Evolutionary conservation across 441 rosid species (phyloP).

Genomic region (Corymbia citriodora): DNA sequence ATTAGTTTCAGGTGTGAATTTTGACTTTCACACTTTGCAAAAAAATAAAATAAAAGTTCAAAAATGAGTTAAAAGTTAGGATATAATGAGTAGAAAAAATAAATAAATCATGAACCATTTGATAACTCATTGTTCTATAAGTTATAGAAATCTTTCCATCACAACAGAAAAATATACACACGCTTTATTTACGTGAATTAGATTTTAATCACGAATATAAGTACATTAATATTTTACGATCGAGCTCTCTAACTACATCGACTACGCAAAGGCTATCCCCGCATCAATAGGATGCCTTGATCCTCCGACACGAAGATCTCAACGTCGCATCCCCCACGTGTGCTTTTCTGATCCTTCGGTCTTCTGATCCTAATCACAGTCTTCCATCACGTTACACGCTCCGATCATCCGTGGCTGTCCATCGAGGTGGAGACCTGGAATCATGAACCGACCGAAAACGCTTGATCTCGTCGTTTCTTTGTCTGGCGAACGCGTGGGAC

Average conservation of each 20-base stretch:
- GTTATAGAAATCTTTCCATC: background rate
- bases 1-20: too few relatives aligned
- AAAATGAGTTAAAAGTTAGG: too few relatives aligned
- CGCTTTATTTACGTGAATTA: background rate
- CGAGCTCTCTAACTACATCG: background rate
- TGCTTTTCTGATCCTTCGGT: too few relatives aligned
- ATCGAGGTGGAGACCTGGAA: background rate
- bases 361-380: too few relatives aligned
- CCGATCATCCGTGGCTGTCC: background rate
- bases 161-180: background rate
- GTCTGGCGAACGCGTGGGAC: background rate
- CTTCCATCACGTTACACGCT: background rate
- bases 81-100: too few relatives aligned
- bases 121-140: background rate
- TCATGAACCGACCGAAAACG: too few relatives aligned
- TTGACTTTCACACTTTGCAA: too few relatives aligned
- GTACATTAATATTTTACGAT: background rate
- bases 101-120: background rate
- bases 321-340: background rate
- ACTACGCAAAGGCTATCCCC: background rate
- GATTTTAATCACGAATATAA: background rate
- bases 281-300: background rate
- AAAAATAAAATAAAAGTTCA: too few relatives aligned
- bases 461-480: too few relatives aligned
- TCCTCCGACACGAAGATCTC: background rate